phyloP scores from a whole-genome alignment of 768 basidiomycete genomes.

The Naganishia vishniacii region DNA sequence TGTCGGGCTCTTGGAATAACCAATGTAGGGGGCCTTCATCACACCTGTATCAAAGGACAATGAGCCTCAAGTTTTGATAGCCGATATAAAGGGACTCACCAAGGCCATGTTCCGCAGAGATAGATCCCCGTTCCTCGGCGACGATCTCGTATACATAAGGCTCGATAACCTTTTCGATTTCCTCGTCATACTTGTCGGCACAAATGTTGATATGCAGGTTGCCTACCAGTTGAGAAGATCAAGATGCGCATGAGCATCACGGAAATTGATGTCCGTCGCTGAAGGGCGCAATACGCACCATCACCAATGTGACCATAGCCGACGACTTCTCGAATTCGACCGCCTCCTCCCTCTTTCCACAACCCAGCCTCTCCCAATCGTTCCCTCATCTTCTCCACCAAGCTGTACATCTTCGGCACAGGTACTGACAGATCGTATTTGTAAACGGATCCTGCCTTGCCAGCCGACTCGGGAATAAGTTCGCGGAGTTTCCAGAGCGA shows the following conservation, averaged over 20 bases:
- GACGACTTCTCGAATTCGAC: slow-evolving; percentile 67
- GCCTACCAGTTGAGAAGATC: slow-evolving; percentile 55
- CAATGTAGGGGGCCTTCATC: slow-evolving; percentile 84
- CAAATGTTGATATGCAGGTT: slow-evolving; percentile 91
- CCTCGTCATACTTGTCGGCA: slow-evolving; percentile 71
- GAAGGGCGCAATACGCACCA: slow-evolving; percentile 55
- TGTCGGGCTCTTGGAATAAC: slow-evolving; percentile 72
- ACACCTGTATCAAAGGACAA: slow-evolving; percentile 51
- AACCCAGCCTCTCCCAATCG: slow-evolving; percentile 55
- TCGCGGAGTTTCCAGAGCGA: slow-evolving; percentile 89
- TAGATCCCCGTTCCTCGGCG: slow-evolving; percentile 67
- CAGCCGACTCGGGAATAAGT: slow-evolving; percentile 81
- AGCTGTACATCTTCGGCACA: slow-evolving; percentile 72
- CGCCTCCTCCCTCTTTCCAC: slow-evolving; percentile 60
- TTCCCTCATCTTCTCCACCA: slow-evolving; percentile 74
- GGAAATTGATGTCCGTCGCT: not conserved
- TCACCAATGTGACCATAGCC: slow-evolving; percentile 98
- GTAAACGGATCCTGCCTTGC: slow-evolving; percentile 90
- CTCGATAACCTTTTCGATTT: slow-evolving; percentile 80
- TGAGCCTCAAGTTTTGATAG: not conserved
- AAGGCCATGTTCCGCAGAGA: slow-evolving; percentile 95
- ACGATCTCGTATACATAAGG: slow-evolving; percentile 93
- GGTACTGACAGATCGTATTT: slow-evolving; percentile 96
- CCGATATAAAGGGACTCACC: slow-evolving; percentile 43
- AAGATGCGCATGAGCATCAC: not conserved